Base-by-base conservation (phyloP, 2,329 filamentous ascomycete species). In the Alternaria solani region DNA sequence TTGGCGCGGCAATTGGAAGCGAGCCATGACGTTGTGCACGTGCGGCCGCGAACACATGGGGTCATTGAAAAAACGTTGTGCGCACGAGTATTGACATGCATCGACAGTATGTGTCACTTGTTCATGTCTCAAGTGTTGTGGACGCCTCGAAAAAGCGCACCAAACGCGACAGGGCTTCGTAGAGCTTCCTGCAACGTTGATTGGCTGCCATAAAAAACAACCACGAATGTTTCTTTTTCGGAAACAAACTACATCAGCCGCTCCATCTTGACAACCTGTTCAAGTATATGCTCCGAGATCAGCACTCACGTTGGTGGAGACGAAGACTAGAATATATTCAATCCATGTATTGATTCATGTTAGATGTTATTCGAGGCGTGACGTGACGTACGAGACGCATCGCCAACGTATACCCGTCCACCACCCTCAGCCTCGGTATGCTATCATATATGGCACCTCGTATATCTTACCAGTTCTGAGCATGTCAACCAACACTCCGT, bases 1-100 rank as follows among this genome's bases (percentile, higher is more conserved):
- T 56, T 51, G 34, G 38, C n/a, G 39, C 36, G 18, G 36, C 23
- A 30, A 16, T 20, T 36, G 23, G n/a, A 44, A 49, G 51, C 44
- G 58, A 44, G 36, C 32, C 38, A 60, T 63, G 57, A 63, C 48
- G 52, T 60, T 48, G 26, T 14, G 39, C 61, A 61, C 58, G 51
- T 63, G 46, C 30, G 46, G 32, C 0, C 20, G 4, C 8, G 34
- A 25, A 36, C 16, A 25, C 7, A 36, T 3, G 16, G 46, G 30
- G 46, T 49, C 32, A 30, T 49, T 38, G 46, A 20, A 38, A 49
- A 36, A 28, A 34, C 46, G 30, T 48, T 48, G 23, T 34, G 46
- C 30, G 46, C 46, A 36, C 46, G 12, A 48, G 6, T 36, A 25
- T 48, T 36, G 30, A 38, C 7, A 36, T 26, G 46, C 20, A 36